phyloP scores from a whole-genome alignment of 192 early-diverging fungal species.

The Coemansia sp. region DNA sequence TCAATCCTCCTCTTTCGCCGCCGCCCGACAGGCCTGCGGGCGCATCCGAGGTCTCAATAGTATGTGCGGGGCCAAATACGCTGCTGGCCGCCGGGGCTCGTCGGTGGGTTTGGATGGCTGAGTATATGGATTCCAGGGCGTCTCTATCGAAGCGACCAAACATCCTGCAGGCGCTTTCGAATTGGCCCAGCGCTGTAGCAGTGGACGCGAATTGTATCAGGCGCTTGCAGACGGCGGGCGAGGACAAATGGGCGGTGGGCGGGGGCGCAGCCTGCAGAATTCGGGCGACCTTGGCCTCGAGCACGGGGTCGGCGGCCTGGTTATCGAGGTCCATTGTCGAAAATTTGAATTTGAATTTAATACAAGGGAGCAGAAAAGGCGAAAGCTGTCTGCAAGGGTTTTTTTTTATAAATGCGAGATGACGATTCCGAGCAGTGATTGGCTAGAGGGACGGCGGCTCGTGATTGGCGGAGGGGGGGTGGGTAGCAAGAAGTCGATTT shows the following conservation, averaged over 20 bases:
- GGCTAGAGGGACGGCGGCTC: background rate
- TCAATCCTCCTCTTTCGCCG: slow-evolving; percentile 2
- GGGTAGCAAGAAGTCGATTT: slow-evolving; percentile 12
- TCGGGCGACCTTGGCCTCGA: slow-evolving; percentile 19
- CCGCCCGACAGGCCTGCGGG: background rate
- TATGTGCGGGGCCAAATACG: slow-evolving; percentile 19
- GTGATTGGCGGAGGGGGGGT: slow-evolving; percentile 12
- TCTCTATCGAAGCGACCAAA: slow-evolving; percentile 47
- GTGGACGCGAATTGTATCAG: slow-evolving; percentile 36
- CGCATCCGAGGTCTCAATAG: background rate
- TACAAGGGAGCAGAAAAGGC: background rate
- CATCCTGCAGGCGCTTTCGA: slow-evolving; percentile 44
- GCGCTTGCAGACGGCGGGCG: slow-evolving; percentile 30
- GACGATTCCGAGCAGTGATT: background rate
- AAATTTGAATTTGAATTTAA: background rate
- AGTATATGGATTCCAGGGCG: slow-evolving; percentile 24
- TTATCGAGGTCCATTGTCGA: slow-evolving; percentile 30
- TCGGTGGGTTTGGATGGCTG: slow-evolving; percentile 12
- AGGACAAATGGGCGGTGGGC: slow-evolving; percentile 13
- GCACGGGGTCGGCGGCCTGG: slow-evolving; percentile 13
- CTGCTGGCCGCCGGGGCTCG: background rate
- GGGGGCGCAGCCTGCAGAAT: slow-evolving; percentile 22
- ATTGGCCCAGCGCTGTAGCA: slow-evolving; percentile 19
- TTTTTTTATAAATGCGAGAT: no score
- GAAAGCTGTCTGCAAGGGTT: background rate